Evolutionary conservation across 768 basidiomycete genomes (phyloP).

Genomic region (Tulasnella sp.): DNA sequence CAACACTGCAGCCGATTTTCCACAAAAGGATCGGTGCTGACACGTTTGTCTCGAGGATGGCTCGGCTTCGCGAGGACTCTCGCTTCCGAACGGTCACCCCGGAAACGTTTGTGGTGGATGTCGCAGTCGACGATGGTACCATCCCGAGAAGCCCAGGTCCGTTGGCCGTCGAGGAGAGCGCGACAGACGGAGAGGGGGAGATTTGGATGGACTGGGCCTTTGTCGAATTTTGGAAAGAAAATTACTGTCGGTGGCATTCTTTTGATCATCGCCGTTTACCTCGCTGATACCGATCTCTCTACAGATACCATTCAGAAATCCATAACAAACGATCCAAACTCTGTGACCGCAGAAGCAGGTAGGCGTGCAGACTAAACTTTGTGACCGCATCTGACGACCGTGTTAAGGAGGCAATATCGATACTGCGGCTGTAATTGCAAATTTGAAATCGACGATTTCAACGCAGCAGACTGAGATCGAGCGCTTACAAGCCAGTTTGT

Average conservation of each 20-base stretch:
- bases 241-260: constrained; percentile 67
- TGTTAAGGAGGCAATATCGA: constrained; percentile 38
- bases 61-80: constrained; percentile 80
- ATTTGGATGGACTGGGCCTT: constrained; percentile 99
- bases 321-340: constrained; percentile 56
- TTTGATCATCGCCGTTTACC: neutral
- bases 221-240: constrained; percentile 97
- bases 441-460: constrained; percentile 71
- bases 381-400: neutral
- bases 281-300: neutral
- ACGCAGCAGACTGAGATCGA: constrained; percentile 62
- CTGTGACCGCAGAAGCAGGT: constrained; percentile 50
- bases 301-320: constrained; percentile 68
- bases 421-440: constrained; percentile 67
- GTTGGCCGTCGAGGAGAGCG: constrained; percentile 9
- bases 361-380: constrained; percentile 18
- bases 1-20: constrained; percentile 81
- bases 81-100: constrained; percentile 85
- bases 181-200: constrained; percentile 40
- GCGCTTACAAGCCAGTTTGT: constrained; percentile 47
- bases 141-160: constrained; percentile 15
- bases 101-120: constrained; percentile 51
- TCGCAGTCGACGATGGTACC: neutral
- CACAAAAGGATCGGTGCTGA: constrained; percentile 78
- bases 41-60: constrained; percentile 75